These are phyloP conservation scores for Paragyromitra xinjiangensis DNA, from an alignment of 495 filamentous ascomycete species.

Conservation along the genomic window DNA sequence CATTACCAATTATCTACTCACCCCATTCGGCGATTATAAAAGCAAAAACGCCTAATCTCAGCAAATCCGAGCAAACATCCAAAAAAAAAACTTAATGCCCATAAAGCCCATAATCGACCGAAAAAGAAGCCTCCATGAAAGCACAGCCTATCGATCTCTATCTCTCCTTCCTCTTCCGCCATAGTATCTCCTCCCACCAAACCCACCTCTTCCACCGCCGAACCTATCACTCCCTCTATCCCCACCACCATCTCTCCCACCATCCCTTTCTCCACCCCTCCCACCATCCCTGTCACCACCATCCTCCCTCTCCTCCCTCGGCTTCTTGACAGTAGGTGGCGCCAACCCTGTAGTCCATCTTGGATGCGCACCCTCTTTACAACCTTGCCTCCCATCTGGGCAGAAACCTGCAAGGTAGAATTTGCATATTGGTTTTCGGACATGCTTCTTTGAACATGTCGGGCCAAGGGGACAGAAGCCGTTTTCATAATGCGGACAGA, in stretches of 20 bases:
- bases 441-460: constrained; percentile 84
- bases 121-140: not conserved
- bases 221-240: constrained; percentile 63
- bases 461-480: constrained; percentile 94
- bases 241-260: constrained; percentile 62
- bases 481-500: constrained; percentile 93
- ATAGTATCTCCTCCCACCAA: constrained; percentile 59
- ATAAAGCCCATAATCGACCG: constrained; percentile 22
- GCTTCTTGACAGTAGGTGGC: constrained; percentile 74
- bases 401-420: constrained; percentile 96
- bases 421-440: constrained; percentile 76
- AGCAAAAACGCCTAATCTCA: constrained; percentile 29
- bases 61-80: constrained; percentile 26
- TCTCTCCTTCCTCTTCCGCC: constrained; percentile 53
- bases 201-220: constrained; percentile 59
- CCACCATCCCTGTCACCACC: constrained; percentile 66
- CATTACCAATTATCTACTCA: constrained; percentile 11
- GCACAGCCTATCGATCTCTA: constrained; percentile 44
- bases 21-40: not conserved
- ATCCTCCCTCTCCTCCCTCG: constrained; percentile 69
- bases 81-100: constrained; percentile 13
- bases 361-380: constrained; percentile 81
- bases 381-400: constrained; percentile 75
- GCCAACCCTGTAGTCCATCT: constrained; percentile 76
- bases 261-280: constrained; percentile 64